A percentile compares a stretch with the other conserved stretches of the same genome.
Evolutionary conservation across 129 eudicot genomes (phyloP).

Genomic region (Flaveria ramosissima): DNA sequence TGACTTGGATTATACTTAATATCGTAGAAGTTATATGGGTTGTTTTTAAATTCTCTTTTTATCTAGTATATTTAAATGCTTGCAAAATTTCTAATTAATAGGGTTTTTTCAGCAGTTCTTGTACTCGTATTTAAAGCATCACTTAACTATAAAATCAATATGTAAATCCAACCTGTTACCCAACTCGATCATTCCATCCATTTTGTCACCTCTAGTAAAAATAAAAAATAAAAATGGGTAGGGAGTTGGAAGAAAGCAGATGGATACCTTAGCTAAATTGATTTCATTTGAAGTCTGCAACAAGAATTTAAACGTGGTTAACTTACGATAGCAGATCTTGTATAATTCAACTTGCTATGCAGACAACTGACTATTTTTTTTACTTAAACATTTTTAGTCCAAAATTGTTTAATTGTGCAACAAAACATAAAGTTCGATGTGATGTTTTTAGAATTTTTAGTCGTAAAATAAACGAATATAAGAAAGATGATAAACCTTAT

Average conservation of each 20-base stretch:
- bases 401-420: not conserved
- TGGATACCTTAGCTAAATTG: slow-evolving; percentile 56
- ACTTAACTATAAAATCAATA: not conserved
- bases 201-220: not conserved
- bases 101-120: not conserved
- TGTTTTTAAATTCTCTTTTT: not conserved
- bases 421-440: not conserved
- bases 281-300: slow-evolving; percentile 50
- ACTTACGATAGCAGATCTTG: not conserved
- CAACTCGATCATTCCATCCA: not conserved
- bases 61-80: not conserved
- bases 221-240: not conserved
- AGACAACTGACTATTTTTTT: not conserved
- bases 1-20: not conserved
- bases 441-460: not conserved
- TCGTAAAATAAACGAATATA: not conserved
- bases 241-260: not conserved
- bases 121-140: not conserved
- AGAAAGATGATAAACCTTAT: slow-evolving; percentile 44
- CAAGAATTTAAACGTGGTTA: slow-evolving; percentile 1
- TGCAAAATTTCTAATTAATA: not conserved
- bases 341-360: not conserved
- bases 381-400: not conserved
- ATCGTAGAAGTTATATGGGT: not conserved
- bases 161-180: not conserved